phyloP scores from a whole-genome alignment of 2,329 filamentous ascomycete species.

The Elsinoe ampelina region DNA sequence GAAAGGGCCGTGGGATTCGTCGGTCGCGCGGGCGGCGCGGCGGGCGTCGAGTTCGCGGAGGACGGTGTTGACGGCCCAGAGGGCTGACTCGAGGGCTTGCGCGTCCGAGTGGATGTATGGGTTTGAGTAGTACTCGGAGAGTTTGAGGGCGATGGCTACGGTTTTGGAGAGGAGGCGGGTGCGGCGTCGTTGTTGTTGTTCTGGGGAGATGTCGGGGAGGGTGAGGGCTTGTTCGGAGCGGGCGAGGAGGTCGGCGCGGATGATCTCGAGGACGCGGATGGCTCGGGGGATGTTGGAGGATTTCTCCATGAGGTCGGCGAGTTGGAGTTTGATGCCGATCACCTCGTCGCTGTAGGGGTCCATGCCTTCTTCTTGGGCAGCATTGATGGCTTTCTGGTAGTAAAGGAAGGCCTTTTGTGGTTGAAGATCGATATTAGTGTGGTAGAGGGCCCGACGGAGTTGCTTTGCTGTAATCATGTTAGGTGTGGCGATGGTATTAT shows the following conservation, averaged over 20 bases:
- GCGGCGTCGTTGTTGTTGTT: conserved; percentile 31
- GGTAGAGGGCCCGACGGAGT: conserved; percentile 77
- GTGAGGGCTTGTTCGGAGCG: conserved; percentile 19
- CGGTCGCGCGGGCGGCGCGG: conserved; percentile 53
- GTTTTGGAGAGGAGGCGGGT: conserved; percentile 63
- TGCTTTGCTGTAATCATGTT: conserved; percentile 46
- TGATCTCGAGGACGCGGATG: conserved; percentile 67
- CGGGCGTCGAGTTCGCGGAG: conserved; percentile 65
- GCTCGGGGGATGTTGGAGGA: conserved; percentile 60
- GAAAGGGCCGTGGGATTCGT: conserved; percentile 60
- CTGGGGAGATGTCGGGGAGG: conserved; percentile 47
- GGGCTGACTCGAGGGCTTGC: conserved; percentile 62
- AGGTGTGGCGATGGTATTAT: conserved; percentile 31
- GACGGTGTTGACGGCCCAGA: conserved; percentile 73
- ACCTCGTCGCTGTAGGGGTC: conserved; percentile 89
- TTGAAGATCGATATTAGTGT: conserved; percentile 66
- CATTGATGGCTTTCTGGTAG: conserved; percentile 68
- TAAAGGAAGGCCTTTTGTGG: conserved; percentile 70
- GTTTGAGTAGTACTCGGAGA: conserved; percentile 73
- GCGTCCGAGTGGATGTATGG: conserved; percentile 66
- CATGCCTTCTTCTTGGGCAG: conserved; percentile 63
- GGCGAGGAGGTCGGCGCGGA: conserved; percentile 56
- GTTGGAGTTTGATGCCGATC: conserved; percentile 75
- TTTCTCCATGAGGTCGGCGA: conserved; percentile 71
- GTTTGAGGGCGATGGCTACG: conserved; percentile 69